Base-by-base conservation (phyloP, 768 basidiomycete genomes). In the Tephrocybe sp. region DNA sequence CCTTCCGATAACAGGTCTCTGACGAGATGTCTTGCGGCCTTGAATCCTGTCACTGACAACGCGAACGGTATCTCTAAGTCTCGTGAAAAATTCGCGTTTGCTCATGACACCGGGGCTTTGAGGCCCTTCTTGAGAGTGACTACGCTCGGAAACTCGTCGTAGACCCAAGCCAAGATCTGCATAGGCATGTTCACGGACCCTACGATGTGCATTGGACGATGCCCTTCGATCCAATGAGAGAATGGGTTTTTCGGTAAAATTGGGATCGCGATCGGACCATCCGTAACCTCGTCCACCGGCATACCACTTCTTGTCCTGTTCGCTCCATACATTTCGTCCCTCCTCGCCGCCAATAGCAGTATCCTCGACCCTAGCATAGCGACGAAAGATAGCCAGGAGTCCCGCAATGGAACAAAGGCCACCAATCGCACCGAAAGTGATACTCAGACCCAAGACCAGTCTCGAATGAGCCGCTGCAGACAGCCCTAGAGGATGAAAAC, bases 261-360 rank as follows among this genome's bases (percentile, higher is more conserved):
- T 45, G 49, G 38, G 52, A 44, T 39, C 56, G 48, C 39, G 57
- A 43, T 58, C 62, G 38, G 59, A 41, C 57, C 51, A 35, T 31
- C 54, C 53, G 49, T 56, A 44, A 13, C 59, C 54, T 53, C 54
- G 47, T 7, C 63, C 66, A 42, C 86, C 69, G 16, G 82, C 83
- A 58, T 89, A 87, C 84, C 86, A 89, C 55, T 72, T 77, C 52
- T 76, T 79, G 53, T 89, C 88, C 52, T 78, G 78, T 41, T 81
- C 82, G 15, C 80, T 79, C 79, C 76, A 84, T 2, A 74, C 80
- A 24, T 69, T 72, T 22, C 67, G 68, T 11, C 79, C 85, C 60
- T 82, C 82, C 58, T 84, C 80, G 16, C 81, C 83, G 1, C 70
- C 63, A n/a, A 82, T 52, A 4, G 80, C 86, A 1, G 82, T 73